Base-by-base conservation (phyloP, 2,329 filamentous ascomycete species). In the Botrytis porri region DNA sequence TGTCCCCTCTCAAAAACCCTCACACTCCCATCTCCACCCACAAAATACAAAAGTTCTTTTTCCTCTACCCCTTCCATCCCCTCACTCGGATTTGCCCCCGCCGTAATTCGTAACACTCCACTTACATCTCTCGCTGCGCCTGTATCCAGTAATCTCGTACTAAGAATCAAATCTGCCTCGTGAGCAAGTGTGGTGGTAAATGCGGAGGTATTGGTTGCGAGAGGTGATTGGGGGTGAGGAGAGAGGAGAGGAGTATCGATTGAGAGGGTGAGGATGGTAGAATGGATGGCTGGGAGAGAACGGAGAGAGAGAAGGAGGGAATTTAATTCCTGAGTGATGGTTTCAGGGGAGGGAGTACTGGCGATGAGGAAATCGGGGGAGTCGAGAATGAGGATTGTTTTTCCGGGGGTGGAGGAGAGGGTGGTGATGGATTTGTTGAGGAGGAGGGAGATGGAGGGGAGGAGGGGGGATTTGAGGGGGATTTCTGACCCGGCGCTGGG, bases 41-140 rank as follows among this genome's bases (percentile, higher is more conserved):
- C 89, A 79, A 92, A 89, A 84, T 97, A 98, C 80, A 98, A 79
- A 79, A 92, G 87, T 83, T 98, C 95, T 75, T 86, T 89, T 77
- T 93, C 86, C 76, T 87, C 86, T 4, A 25, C 41, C 22, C 20
- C 10, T 69, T 75, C 78, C 39, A 74, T 74, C 4, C 7, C 22
- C 35, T 39, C 59, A 3, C 35, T 25, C 12, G 35, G 79, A 37
- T 79, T 80, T 22, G 78, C 83, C 5, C 90, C 90, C 62, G 86
- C 85, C 29, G 92, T 95, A 67, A 96, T 86, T 76, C 94, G 88
- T 75, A 98, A 79, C 61, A 97, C 94, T 4, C 95, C 95, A 82
- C 93, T 97, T 45, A 98, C 93, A 82, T 98, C 95, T 80, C 88
- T 91, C 75, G 95, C 95, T n/a, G 90, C 90, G 0, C 95, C 95